Conservation (phyloP, 306 rosid genomes). For the Casuarina cunninghamiana region DNA sequence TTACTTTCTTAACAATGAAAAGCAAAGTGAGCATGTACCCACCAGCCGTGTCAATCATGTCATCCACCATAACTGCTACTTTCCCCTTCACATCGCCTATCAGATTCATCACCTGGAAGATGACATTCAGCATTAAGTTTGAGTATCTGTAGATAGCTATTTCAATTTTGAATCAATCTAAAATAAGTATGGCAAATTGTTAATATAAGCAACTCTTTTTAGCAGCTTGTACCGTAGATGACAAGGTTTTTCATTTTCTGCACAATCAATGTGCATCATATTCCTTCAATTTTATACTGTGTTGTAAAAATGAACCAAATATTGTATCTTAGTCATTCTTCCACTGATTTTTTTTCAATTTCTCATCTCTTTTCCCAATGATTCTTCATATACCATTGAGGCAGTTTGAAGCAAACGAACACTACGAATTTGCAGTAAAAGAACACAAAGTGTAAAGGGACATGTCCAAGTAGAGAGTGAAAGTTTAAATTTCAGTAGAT, state of each 20-base stretch:
- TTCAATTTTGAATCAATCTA: background rate
- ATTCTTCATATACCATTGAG: background rate
- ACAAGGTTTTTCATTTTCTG: background rate
- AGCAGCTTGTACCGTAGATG: background rate
- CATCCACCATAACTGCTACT: slow-evolving; percentile 97
- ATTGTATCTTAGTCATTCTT: background rate
- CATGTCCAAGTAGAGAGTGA: background rate
- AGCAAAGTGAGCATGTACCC: slow-evolving; percentile 22
- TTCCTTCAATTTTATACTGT: background rate
- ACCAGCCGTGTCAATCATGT: slow-evolving; percentile 98
- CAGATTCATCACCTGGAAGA: slow-evolving; percentile 88
- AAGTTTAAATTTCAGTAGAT: slow-evolving; percentile 8
- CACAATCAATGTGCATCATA: background rate
- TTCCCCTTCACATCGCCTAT: slow-evolving; percentile 92
- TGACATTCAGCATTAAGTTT: slow-evolving; percentile 21
- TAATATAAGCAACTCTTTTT: background rate
- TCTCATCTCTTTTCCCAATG: background rate
- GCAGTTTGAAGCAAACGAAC: background rate
- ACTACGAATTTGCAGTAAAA: background rate
- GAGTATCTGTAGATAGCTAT: slow-evolving; percentile 6
- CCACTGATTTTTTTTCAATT: background rate
- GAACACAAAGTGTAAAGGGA: background rate
- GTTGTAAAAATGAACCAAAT: background rate
- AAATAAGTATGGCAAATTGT: too few relatives aligned
- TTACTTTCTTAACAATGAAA: background rate